phyloP scores from a whole-genome alignment of 2,329 filamentous ascomycete genomes.

The Tolypocladium amazonense region DNA sequence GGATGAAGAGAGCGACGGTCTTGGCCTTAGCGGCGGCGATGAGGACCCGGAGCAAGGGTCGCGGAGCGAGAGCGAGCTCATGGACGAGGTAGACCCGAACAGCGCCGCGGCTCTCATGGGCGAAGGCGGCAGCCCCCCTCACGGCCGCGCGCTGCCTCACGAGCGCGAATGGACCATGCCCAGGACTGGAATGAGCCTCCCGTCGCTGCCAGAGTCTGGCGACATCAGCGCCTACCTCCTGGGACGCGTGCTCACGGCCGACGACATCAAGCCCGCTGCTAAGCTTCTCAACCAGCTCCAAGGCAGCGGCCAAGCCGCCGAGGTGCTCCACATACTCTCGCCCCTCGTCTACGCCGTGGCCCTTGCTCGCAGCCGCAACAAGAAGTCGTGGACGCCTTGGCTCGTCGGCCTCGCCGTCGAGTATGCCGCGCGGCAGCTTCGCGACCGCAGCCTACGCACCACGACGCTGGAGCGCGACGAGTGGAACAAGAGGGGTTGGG shows the following conservation, averaged over 20 bases:
- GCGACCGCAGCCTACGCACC: conserved; percentile 64
- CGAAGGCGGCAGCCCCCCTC: background rate
- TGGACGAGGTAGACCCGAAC: conserved; percentile 28
- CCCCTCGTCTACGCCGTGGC: conserved; percentile 80
- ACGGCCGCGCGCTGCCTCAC: conserved; percentile 21
- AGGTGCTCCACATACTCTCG: conserved; percentile 83
- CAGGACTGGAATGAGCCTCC: conserved; percentile 78
- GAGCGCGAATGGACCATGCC: conserved; percentile 78
- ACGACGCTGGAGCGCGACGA: conserved; percentile 86
- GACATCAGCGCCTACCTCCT: conserved; percentile 84
- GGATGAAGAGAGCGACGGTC: conserved; percentile 29
- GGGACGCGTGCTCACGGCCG: conserved; percentile 81
- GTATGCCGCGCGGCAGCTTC: conserved; percentile 76
- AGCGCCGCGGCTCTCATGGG: conserved; percentile 9
- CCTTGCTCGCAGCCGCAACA: conserved; percentile 61
- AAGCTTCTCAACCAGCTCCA: conserved; percentile 75
- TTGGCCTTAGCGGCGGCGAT: conserved; percentile 21
- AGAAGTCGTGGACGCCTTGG: conserved; percentile 87
- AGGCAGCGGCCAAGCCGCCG: conserved; percentile 64
- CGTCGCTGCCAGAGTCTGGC: conserved; percentile 66
- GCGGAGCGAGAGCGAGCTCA: conserved; percentile 29
- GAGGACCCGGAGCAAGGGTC: conserved; percentile 27
- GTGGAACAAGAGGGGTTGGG: conserved; percentile 78
- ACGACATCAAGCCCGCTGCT: conserved; percentile 90
- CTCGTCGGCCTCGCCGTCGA: conserved; percentile 76